Evolutionary conservation across 805 yeast genomes (phyloP).

Genomic region (Clavispora asparagi): DNA sequence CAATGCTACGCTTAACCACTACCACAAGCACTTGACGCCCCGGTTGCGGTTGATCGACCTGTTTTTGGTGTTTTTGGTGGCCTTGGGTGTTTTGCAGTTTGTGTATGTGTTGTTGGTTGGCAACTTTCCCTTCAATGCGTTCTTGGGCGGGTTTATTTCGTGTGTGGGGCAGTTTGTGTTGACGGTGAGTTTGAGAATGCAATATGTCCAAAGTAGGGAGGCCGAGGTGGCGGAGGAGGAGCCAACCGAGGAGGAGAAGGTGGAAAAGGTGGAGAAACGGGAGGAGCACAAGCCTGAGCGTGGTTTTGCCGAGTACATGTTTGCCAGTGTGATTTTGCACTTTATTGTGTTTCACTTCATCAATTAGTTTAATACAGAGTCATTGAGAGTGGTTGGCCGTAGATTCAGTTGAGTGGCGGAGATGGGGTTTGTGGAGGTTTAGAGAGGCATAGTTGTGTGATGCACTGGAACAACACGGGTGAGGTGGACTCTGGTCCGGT

Average conservation of each 20-base stretch:
- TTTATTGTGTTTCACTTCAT: slow-evolving; percentile 88
- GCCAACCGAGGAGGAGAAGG: too few species aligned
- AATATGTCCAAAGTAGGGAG: slow-evolving; percentile 28
- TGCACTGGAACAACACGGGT: too few species aligned
- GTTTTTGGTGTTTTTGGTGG: slow-evolving; percentile 70
- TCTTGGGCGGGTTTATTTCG: slow-evolving; percentile 84
- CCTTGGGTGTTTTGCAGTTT: slow-evolving; percentile 74
- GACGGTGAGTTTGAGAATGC: slow-evolving; percentile 77
- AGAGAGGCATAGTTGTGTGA: too few species aligned
- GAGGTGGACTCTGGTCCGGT: too few species aligned
- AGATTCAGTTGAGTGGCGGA: too few species aligned
- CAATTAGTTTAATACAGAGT: slow-evolving; percentile 41
- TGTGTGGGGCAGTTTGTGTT: slow-evolving; percentile 96
- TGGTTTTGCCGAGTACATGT: slow-evolving; percentile 82
- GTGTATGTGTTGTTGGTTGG: slow-evolving; percentile 72
- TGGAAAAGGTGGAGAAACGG: not conserved
- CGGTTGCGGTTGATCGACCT: slow-evolving; percentile 66
- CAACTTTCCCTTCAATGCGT: slow-evolving; percentile 95
- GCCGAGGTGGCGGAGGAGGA: slow-evolving; percentile 1
- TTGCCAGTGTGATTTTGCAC: slow-evolving; percentile 85
- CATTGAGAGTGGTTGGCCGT: too few species aligned
- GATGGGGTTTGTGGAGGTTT: too few species aligned
- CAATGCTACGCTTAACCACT: slow-evolving; percentile 30
- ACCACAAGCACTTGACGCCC: slow-evolving; percentile 33
- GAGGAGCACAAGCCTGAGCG: slow-evolving; percentile 31